Conservation (phyloP, 1,284 basidiomycete genomes). For the Coriolopsis trogii region DNA sequence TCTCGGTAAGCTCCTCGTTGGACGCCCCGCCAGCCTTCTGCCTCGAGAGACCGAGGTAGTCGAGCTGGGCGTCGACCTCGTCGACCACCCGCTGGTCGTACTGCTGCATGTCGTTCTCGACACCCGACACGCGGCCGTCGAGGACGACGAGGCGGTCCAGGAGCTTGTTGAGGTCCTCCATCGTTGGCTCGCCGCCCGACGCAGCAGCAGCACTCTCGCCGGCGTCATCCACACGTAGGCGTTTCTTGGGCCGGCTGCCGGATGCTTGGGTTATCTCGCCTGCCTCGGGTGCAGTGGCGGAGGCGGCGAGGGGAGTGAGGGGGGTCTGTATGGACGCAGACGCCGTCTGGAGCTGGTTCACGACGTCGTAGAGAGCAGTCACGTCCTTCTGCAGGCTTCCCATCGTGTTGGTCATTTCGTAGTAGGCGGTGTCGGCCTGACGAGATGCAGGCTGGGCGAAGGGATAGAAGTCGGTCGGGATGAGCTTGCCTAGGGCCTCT, state of each 20-base stretch:
- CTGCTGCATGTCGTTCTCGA: conserved; percentile 48
- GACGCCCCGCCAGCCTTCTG: conserved; percentile 1
- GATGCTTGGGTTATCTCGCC: neutral
- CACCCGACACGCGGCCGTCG: conserved; percentile 38
- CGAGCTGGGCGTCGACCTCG: conserved; percentile 35
- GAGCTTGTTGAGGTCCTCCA: conserved; percentile 39
- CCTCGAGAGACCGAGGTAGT: conserved; percentile 26
- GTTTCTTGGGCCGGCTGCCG: conserved; percentile 23
- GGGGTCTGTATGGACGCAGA: neutral
- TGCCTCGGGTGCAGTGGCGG: conserved; percentile 1
- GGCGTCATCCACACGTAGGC: too few relatives aligned
- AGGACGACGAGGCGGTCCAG: conserved; percentile 42
- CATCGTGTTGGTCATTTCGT: conserved; percentile 31
- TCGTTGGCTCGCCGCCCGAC: neutral
- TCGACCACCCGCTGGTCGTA: conserved; percentile 39
- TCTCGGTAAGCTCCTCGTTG: conserved; percentile 37
- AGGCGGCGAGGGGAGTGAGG: neutral
- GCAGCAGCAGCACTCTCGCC: too few relatives aligned
- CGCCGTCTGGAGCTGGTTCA: conserved; percentile 14
- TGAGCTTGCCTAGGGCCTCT: conserved; percentile 31
- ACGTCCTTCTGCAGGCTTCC: conserved; percentile 32
- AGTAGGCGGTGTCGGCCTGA: conserved; percentile 15
- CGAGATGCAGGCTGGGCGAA: conserved; percentile 22
- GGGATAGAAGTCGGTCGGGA: conserved; percentile 44
- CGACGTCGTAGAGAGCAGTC: conserved; percentile 17